Percentiles rank a stretch among this genome's conserved stretches.
These are phyloP conservation scores for Aspergillus hiratsukae DNA, from an alignment of 2,329 filamentous ascomycete genomes.

Conservation along the genomic window DNA sequence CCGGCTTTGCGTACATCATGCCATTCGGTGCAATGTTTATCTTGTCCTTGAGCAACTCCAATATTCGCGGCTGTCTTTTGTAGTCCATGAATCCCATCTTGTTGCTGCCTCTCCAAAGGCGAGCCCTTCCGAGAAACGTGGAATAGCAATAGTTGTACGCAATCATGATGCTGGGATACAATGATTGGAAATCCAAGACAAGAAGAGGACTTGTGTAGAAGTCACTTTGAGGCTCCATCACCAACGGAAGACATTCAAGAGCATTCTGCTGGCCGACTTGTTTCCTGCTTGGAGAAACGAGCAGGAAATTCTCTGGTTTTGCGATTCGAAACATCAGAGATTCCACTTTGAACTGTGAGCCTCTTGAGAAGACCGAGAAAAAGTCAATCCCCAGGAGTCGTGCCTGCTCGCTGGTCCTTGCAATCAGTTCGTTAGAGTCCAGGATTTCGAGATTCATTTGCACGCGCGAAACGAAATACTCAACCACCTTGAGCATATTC, in stretches of 20 bases:
- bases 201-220: slow-evolving; percentile 88
- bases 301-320: slow-evolving; percentile 89
- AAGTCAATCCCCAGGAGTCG: slow-evolving; percentile 91
- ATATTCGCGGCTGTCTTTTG: slow-evolving; percentile 66
- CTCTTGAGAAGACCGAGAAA: slow-evolving; percentile 89
- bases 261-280: slow-evolving; percentile 94
- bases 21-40: slow-evolving; percentile 94
- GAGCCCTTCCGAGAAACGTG: slow-evolving; percentile 82
- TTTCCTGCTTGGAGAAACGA: slow-evolving; percentile 83
- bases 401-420: slow-evolving; percentile 90
- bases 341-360: slow-evolving; percentile 97
- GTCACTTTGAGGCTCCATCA: slow-evolving; percentile 94
- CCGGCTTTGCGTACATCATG: slow-evolving; percentile 86
- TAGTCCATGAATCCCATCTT: slow-evolving; percentile 96
- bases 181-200: slow-evolving; percentile 90
- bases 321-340: slow-evolving; percentile 98
- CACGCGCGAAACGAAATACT: slow-evolving; percentile 72
- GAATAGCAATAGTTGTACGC: slow-evolving; percentile 99
- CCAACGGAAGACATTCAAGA: slow-evolving; percentile 85
- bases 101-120: slow-evolving; percentile 81
- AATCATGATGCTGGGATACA: slow-evolving; percentile 98
- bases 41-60: slow-evolving; percentile 74
- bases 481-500: slow-evolving; percentile 68
- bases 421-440: slow-evolving; percentile 81
- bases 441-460: slow-evolving; percentile 85